Base-by-base conservation (phyloP, 2,329 filamentous ascomycete genomes). In the Neopestalotiopsis sp. region DNA sequence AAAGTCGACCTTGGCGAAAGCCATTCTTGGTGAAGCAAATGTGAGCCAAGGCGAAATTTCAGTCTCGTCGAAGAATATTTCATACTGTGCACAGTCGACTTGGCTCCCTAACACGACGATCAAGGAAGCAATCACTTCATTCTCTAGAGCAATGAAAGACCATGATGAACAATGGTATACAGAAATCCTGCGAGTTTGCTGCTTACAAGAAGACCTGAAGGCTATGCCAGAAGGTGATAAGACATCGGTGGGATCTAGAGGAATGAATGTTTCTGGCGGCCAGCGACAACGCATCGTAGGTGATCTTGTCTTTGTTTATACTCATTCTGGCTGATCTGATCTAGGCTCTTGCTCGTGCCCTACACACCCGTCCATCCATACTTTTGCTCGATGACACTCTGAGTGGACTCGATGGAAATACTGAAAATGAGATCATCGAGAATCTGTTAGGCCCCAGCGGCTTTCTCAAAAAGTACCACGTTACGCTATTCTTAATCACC, bases 101-200 rank as follows among this genome's bases (percentile, higher is more conserved):
- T 83, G 81, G 81, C 71, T 84, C 34, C 78, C 78, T 0, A 79
- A 75, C 40, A 74, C 73, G 1, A 80, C 68, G 4, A 78, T 82
- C 20, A 74, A 71, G 69, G 69, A 80, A 10, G 73, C 73, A 10
- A 80, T 83, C 17, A 69, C 69, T 32, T 72, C 74, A 2, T 69
- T 68, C 17, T 34, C 69, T 32, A 34, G 71, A 42, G 56, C 71
- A 20, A 61, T 67, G 20, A 49, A 65, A 12, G 45, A 57, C 24
- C 10, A 20, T 1, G 64, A 75, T 59, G 59, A 74, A 7, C 56
- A 57, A 6, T 81, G 78, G 74, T 83, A 82, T 67, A 38, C 71
- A n/a, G 67, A 69, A n/a, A 76, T 81, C 0, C 56, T 77, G 3
- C 32, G 70, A 1, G 62, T 68, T 0, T 78, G 76, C 58, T 76